Base-by-base conservation (phyloP, 192 early-diverging fungal genomes). In the Linnemannia schmuckeri region DNA sequence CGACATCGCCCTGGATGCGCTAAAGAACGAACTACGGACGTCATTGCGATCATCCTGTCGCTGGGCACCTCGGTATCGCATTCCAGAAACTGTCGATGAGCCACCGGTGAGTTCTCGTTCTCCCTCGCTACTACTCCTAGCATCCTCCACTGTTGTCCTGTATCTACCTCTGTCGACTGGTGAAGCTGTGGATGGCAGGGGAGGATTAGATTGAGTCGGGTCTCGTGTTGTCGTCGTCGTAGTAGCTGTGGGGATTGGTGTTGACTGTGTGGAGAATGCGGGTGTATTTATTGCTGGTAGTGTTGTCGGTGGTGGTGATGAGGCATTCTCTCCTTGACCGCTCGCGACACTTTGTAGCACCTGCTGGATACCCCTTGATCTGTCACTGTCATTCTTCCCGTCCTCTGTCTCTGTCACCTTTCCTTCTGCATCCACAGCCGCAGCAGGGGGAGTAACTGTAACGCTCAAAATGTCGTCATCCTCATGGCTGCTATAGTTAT, bases 81-180 rank as follows among this genome's bases (percentile, higher is more conserved):
- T 30, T 27, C 75, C 75, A n/a, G 78, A 37, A 37, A 37, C 22
- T 30, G 41, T 22, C 12, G 76, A 37, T 3, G 46, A 9, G 20
- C 20, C 35, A n/a, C 47, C 17, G 33, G 6, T 13, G 12, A 66
- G 22, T 37, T 38, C 18, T 15, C 61, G 44, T 9, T 87, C 85
- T 20, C 75, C 79, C 6, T 81, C 79, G 4, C 71, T 76, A 37
- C 68, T 79, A 12, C 61, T 81, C 35, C 30, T 44, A 1, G 76
- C 80, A 76, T 81, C 76, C 42, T 81, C 85, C 12, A 87, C 85
- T 54, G 85, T 87, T 27, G 79, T 87, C 75, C 72, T 81, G 42
- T 87, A 87, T 66, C 52, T 72, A 2, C 70, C 27, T 10, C 42
- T 70, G 20, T 17, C 44, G 6, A 22, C 47, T 27, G 52, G 52